Base-by-base conservation (phyloP, 108 stramenopile genomes). In the Stephanodiscus triporus region DNA sequence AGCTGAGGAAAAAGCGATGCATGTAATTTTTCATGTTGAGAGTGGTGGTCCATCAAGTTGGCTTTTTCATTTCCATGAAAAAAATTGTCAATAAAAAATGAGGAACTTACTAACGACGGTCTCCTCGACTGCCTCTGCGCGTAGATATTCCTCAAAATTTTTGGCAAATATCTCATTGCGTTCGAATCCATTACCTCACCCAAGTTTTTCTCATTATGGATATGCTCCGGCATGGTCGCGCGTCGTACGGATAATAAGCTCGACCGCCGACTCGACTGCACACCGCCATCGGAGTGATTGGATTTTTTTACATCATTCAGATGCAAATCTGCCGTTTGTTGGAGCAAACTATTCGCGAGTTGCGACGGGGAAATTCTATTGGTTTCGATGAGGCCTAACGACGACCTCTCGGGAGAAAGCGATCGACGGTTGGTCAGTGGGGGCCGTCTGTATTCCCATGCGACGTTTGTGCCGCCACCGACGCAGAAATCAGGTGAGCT, bases 121-220 rank as follows among this genome's bases (percentile, higher is more conserved):
- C 71, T 22, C 42, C 68, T 51, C 16, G 6, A 19, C 63, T 69
- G 67, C 38, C 76, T 59, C 56, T 77, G 76, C n/a, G 78, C 78
- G 56, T 80, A 80, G 43, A 60, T 69, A 69, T 80, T 73, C 50
- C 78, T 75, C 67, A 80, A 70, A 30, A 80, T 80, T 40, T 75
- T 80, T 17, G 78, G 78, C 54, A 80, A 64, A 70, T 80, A 80
- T 38, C 69, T 70, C 43, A 70, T 54, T n/a, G 76, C 76, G 50
- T 77, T 77, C 34, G 63, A 64, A 68, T 70, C 54, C 69, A 77
- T 77, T 37, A 77, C 36, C 29, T 64, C 64, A 30, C 56, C 56
- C 68, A 30, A 27, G 58, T 68, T 59, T 20, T 53, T 36, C 66
- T 50, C 48, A 22, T 59, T 47, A 19, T 56, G 70, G 22, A 64